phyloP scores from a whole-genome alignment of 176 grass and related monocot species.

The Zoysia pacifica region DNA sequence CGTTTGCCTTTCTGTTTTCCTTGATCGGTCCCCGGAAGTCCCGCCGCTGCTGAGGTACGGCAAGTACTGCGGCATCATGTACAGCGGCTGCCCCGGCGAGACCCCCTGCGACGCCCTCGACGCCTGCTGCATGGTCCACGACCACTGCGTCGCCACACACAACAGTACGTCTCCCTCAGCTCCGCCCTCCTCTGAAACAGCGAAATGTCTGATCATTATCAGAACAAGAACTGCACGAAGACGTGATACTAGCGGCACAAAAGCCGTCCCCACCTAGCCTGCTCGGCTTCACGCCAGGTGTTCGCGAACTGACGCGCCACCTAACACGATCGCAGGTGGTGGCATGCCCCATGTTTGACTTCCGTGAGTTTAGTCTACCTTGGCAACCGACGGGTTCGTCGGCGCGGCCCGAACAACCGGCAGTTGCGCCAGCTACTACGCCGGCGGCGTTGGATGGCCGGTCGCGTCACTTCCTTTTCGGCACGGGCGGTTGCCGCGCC shows the following conservation, averaged over 20 bases:
- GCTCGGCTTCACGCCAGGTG: constrained; percentile 16
- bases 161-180: constrained; percentile 46
- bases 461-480: not conserved
- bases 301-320: constrained; percentile 26
- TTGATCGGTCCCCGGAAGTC: constrained; percentile 40
- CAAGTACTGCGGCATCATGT: constrained; percentile 90
- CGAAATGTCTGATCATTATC: not conserved
- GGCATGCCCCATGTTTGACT: not conserved
- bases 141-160: constrained; percentile 68
- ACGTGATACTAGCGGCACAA: not conserved
- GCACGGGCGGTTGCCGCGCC: constrained; percentile 9
- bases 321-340: not conserved
- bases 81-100: constrained; percentile 89
- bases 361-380: not conserved
- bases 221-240: not conserved
- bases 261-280: not conserved
- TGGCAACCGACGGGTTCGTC: not conserved
- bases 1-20: not conserved
- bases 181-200: not conserved
- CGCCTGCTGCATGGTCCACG: constrained; percentile 93
- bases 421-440: not conserved
- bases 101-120: constrained; percentile 91
- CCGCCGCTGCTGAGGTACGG: constrained; percentile 80
- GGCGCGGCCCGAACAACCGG: not conserved
- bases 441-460: not conserved